These are phyloP conservation scores for Penicillium oxalicum DNA, from an alignment of 2,329 filamentous ascomycete genomes.

Conservation along the genomic window DNA sequence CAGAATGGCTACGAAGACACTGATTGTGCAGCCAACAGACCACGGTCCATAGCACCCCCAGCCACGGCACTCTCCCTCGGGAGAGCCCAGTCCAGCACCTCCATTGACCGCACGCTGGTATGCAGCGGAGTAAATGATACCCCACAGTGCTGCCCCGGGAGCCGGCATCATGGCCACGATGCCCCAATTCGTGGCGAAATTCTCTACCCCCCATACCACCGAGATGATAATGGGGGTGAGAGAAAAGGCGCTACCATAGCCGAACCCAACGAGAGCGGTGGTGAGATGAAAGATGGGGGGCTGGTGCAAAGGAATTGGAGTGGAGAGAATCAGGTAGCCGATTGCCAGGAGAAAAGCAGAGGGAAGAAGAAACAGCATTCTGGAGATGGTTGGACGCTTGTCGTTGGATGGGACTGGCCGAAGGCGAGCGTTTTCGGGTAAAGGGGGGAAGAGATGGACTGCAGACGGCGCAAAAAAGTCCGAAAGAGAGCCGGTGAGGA, in stretches of 20 bases:
- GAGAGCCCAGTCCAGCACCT: slow-evolving; percentile 18
- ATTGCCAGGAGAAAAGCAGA: slow-evolving; percentile 68
- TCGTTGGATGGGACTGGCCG: slow-evolving; percentile 24
- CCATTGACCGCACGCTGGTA: slow-evolving; percentile 39
- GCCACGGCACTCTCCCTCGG: slow-evolving; percentile 68
- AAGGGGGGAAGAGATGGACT: slow-evolving; percentile 53
- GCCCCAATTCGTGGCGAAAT: slow-evolving; percentile 97
- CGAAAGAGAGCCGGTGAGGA: slow-evolving; percentile 83
- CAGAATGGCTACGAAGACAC: slow-evolving; percentile 69
- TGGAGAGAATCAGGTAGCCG: slow-evolving; percentile 72
- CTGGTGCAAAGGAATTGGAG: slow-evolving; percentile 72
- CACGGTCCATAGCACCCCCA: slow-evolving; percentile 81
- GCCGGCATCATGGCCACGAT: slow-evolving; percentile 91
- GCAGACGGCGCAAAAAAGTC: slow-evolving; percentile 73
- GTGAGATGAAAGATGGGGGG: slow-evolving; percentile 78
- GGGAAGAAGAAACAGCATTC: slow-evolving; percentile 70
- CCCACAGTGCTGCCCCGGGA: slow-evolving; percentile 81
- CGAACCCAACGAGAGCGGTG: slow-evolving; percentile 76
- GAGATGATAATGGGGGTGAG: slow-evolving; percentile 86
- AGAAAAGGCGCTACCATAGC: slow-evolving; percentile 87
- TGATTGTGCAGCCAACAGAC: slow-evolving; percentile 66
- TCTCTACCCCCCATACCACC: slow-evolving; percentile 98
- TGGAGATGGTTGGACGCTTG: slow-evolving; percentile 58
- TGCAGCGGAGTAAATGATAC: slow-evolving; percentile 67
- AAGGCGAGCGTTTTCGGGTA: slow-evolving; percentile 36